phyloP scores from a whole-genome alignment of 768 basidiomycete genomes.

The Pilatotrama ljubarskyi region DNA sequence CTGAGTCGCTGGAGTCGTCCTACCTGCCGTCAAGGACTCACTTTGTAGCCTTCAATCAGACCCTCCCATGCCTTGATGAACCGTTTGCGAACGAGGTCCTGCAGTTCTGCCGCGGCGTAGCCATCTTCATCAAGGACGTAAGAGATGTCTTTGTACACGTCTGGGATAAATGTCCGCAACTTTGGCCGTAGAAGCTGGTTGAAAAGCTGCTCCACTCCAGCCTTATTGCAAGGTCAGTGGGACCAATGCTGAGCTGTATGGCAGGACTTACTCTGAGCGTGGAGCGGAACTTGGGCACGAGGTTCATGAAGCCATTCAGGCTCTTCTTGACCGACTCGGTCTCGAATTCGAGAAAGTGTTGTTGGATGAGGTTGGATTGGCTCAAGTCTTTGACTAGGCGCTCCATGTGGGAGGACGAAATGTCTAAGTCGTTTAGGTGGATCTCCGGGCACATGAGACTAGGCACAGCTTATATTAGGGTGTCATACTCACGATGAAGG shows the following conservation, averaged over 20 bases:
- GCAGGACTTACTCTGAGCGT: slow-evolving; percentile 61
- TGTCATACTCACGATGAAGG: slow-evolving; percentile 72
- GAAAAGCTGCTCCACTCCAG: slow-evolving; percentile 91
- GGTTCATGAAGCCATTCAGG: slow-evolving; percentile 51
- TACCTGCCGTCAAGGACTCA: slow-evolving; percentile 33
- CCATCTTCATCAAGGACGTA: slow-evolving; percentile 89
- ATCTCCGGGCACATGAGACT: slow-evolving; percentile 48
- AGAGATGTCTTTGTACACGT: slow-evolving; percentile 87
- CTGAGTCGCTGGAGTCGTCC: neutral
- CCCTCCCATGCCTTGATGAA: slow-evolving; percentile 89
- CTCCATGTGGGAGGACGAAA: slow-evolving; percentile 88
- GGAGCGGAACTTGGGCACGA: slow-evolving; percentile 65
- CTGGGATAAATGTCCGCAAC: slow-evolving; percentile 77
- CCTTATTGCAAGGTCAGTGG: slow-evolving; percentile 40
- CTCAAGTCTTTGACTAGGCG: slow-evolving; percentile 70
- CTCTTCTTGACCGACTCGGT: slow-evolving; percentile 48
- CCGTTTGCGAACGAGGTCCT: slow-evolving; percentile 84
- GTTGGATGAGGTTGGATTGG: slow-evolving; percentile 53
- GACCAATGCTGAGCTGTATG: neutral
- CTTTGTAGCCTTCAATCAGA: slow-evolving; percentile 86
- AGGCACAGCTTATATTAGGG: too few species aligned
- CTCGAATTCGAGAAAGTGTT: slow-evolving; percentile 67
- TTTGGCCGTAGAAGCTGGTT: slow-evolving; percentile 91
- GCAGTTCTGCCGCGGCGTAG: slow-evolving; percentile 81
- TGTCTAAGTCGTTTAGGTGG: slow-evolving; percentile 90